Evolutionary conservation across 441 rosid genomes (phyloP).

Genomic region (Melastoma candidum): DNA sequence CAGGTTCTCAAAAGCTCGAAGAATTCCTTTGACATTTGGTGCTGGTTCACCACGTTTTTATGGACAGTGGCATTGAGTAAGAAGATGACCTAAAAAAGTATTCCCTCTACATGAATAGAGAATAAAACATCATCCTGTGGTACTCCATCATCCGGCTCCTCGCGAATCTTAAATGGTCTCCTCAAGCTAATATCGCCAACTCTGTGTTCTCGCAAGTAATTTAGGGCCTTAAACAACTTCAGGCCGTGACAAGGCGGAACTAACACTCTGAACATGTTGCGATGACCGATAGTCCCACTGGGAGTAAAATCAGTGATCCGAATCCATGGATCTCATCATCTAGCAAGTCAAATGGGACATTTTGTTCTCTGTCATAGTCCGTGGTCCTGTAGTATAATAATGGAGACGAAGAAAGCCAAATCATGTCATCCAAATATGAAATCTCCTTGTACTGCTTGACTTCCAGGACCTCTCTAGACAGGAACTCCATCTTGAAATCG

Average conservation of each 20-base stretch:
- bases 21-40: constrained; percentile 49
- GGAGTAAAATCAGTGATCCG: constrained; percentile 79
- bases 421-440: constrained; percentile 31
- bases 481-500: constrained; percentile 71
- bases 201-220: constrained; percentile 43
- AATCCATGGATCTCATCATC: constrained; percentile 99
- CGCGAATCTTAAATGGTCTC: constrained; percentile 27
- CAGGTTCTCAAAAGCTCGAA: constrained; percentile 56
- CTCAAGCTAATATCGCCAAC: constrained; percentile 32
- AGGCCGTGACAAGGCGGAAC: constrained; percentile 54
- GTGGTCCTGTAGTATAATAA: constrained; percentile 80
- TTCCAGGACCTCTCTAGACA: constrained; percentile 59
- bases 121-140: constrained; percentile 46
- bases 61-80: constrained; percentile 72
- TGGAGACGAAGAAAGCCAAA: constrained; percentile 74
- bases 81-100: constrained; percentile 63
- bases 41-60: constrained; percentile 62
- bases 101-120: constrained; percentile 44
- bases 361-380: constrained; percentile 53
- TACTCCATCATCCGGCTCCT: constrained; percentile 62
- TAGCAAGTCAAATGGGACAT: constrained; percentile 51
- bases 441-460: constrained; percentile 36
- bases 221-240: constrained; percentile 44
- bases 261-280: constrained; percentile 51
- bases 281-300: constrained; percentile 70